Percentiles rank a stretch among this genome's conserved stretches.
These are phyloP conservation scores for Arachnopeziza araneosa DNA, from an alignment of 2,329 filamentous ascomycete genomes.

Conservation along the genomic window DNA sequence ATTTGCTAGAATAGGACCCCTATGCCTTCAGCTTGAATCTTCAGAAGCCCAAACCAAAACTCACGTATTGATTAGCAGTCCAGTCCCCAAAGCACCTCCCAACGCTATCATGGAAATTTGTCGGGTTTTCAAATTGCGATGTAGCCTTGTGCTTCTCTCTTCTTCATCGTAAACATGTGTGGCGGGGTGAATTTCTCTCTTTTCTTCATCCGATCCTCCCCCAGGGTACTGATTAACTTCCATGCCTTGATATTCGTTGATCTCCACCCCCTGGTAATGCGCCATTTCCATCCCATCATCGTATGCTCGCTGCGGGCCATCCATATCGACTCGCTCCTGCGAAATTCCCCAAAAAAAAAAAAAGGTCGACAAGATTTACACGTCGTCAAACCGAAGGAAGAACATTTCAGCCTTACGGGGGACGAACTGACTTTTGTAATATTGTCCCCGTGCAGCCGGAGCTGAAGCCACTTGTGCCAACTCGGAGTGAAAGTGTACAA, in stretches of 20 bases:
- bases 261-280: conserved; percentile 12
- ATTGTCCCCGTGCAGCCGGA: background rate
- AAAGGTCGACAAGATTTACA: background rate
- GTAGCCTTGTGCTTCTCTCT: conserved; percentile 30
- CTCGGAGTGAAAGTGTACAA: background rate
- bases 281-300: conserved; percentile 11
- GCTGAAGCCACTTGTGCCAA: background rate
- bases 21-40: conserved; percentile 7
- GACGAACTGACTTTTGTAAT: background rate
- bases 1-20: conserved; percentile 37
- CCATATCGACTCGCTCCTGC: background rate
- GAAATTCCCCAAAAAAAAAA: background rate
- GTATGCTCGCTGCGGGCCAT: background rate
- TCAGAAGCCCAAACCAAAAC: background rate
- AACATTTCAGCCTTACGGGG: background rate
- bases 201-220: conserved; percentile 13
- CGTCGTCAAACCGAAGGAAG: background rate
- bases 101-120: conserved; percentile 64
- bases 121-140: conserved; percentile 47
- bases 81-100: conserved; percentile 54
- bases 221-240: conserved; percentile 11
- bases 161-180: conserved; percentile 21
- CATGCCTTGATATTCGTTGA: conserved; percentile 11
- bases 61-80: conserved; percentile 63
- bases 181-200: conserved; percentile 7